Conservation (phyloP, 805 yeast species). For the Wickerhamomyces ciferrii region DNA sequence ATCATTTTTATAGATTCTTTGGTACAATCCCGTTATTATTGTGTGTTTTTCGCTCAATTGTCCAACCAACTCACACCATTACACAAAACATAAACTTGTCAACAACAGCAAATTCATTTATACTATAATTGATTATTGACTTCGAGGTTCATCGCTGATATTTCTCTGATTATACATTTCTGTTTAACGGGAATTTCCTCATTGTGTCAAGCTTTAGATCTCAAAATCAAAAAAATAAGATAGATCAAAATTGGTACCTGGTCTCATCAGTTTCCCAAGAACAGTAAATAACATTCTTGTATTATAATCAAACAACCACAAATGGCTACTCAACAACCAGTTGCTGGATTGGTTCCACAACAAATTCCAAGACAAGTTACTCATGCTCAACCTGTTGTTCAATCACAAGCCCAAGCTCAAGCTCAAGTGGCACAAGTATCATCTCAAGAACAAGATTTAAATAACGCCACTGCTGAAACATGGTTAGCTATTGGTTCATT, state of each 20-base stretch:
- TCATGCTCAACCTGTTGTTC: conserved; percentile 1
- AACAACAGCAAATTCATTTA: no score
- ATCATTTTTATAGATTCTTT: background rate
- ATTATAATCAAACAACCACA: background rate
- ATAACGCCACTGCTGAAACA: conserved; percentile 65
- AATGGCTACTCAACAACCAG: background rate
- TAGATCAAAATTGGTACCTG: no score
- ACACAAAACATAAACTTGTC: no score
- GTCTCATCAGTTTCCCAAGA: no score
- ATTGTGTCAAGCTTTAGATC: no score
- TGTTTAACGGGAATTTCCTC: no score
- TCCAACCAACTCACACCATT: background rate
- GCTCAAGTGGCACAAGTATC: conserved; percentile 26
- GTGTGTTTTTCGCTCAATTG: background rate
- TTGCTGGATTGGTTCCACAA: background rate
- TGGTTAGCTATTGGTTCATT: conserved; percentile 88
- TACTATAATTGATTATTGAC: no score
- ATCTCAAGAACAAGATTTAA: conserved; percentile 26
- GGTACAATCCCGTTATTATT: background rate
- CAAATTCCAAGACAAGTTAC: background rate
- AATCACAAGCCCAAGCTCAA: conserved; percentile 13
- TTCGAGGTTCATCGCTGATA: no score
- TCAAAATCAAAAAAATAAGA: no score
- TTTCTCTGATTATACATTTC: no score
- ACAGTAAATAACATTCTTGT: background rate